Evolutionary conservation across 768 basidiomycete species (phyloP).

Genomic region (Mycena capillaripes): DNA sequence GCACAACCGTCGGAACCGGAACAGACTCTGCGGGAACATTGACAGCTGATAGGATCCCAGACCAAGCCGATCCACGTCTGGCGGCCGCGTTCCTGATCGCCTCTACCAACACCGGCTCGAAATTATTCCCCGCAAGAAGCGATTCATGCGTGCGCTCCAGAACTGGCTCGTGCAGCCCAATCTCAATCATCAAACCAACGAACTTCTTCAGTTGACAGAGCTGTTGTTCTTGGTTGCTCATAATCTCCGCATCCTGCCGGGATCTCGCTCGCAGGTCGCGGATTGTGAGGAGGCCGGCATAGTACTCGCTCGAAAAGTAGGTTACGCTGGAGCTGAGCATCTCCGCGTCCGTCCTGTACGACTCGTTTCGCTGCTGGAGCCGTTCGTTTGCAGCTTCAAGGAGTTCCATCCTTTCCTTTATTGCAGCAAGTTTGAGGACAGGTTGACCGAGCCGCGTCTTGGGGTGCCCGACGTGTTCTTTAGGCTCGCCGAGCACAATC

Average conservation of each 20-base stretch:
- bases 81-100: conserved; percentile 59
- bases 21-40: conserved; percentile 46
- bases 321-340: conserved; percentile 41
- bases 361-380: conserved; percentile 32
- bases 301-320: conserved; percentile 44
- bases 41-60: conserved; percentile 52
- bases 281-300: conserved; percentile 45
- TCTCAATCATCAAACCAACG: conserved; percentile 53
- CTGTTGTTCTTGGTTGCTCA: conserved; percentile 41
- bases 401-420: conserved; percentile 33
- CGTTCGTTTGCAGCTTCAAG: conserved; percentile 47
- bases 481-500: conserved; percentile 24
- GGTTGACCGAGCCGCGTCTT: conserved; percentile 21
- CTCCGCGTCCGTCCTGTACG: conserved; percentile 35
- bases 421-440: conserved; percentile 27
- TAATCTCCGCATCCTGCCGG: conserved; percentile 45
- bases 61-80: conserved; percentile 56
- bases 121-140: conserved; percentile 45
- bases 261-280: conserved; percentile 37
- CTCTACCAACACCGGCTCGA: conserved; percentile 59
- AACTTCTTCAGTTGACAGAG: conserved; percentile 51
- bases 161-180: conserved; percentile 50
- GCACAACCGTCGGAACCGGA: conserved; percentile 30
- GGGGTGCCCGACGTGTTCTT: conserved; percentile 21
- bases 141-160: conserved; percentile 46